A percentile compares a stretch with the other conserved stretches of the same genome.
Conservation (phyloP, 1,284 basidiomycete genomes). For the Trichosporon faecale region DNA sequence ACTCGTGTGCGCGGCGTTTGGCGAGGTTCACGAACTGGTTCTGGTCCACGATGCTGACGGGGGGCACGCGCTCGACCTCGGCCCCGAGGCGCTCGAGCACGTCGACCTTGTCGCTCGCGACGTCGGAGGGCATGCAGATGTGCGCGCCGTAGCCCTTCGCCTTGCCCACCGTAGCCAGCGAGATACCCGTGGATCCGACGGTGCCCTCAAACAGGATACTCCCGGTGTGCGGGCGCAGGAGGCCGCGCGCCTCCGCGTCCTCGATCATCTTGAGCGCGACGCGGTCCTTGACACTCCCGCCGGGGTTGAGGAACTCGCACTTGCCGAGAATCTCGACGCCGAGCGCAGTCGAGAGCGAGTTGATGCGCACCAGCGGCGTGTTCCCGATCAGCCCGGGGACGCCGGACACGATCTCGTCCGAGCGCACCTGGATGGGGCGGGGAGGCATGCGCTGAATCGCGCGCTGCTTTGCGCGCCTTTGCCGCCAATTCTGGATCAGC, state of each 20-base stretch:
- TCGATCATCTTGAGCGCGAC: constrained; percentile 90
- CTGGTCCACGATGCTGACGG: constrained; percentile 85
- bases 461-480: constrained; percentile 46
- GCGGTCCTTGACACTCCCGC: constrained; percentile 95
- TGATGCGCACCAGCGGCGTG: constrained; percentile 88
- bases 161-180: constrained; percentile 84
- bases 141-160: constrained; percentile 64
- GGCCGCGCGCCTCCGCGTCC: constrained; percentile 80
- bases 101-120: constrained; percentile 83
- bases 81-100: constrained; percentile 82
- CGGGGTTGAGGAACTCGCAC: constrained; percentile 79
- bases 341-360: constrained; percentile 81
- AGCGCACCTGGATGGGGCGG: constrained; percentile 69
- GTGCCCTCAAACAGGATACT: constrained; percentile 97
- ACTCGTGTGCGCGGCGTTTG: constrained; percentile 67
- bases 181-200: constrained; percentile 95
- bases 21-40: constrained; percentile 89
- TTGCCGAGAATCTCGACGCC: constrained; percentile 78
- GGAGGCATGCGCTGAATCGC: constrained; percentile 51
- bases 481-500: constrained; percentile 57
- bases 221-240: constrained; percentile 80
- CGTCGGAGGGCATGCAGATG: constrained; percentile 91
- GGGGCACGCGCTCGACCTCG: constrained; percentile 75
- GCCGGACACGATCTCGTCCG: constrained; percentile 66
- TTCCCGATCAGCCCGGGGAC: constrained; percentile 88